Base-by-base conservation (phyloP, 2,329 filamentous ascomycete species). In the Albifimbria verrucaria region DNA sequence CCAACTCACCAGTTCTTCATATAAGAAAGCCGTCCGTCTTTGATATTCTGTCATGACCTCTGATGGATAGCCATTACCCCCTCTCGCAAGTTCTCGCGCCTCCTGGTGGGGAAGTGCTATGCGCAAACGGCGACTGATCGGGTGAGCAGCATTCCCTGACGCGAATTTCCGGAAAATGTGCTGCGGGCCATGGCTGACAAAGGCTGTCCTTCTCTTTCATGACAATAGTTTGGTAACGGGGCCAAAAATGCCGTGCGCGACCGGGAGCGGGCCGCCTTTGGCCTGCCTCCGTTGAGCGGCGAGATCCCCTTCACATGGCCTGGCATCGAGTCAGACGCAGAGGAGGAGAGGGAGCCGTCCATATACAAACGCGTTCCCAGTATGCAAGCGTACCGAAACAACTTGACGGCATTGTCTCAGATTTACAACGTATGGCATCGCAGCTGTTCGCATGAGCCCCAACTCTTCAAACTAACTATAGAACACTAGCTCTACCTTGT, bases 401-500 rank as follows among this genome's bases (percentile, higher is more conserved):
- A 85, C 55, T 68, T 86, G 52, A 83, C 81, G 2, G 77, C 76
- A 1, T 68, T 86, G 12, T 86, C 83, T 1, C 81, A 84, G 57
- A 68, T 67, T 42, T 79, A 78, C 63, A 84, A 86, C 62, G 79
- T 81, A 62, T 32, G 65, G 51, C 28, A 46, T 39, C 36, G 26
- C 49, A 24, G 23, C 17, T 44, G 25, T 9, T 45, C 45, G n/a
- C 7, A n/a, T 49, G 17, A 48, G 32, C 32, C 43, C 50, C 32
- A 49, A 47, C 45, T 25, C 55, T 64, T 42, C 61, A 23, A 48
- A 9, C 32, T 26, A 23, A 24, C 6, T 22, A 42, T 42, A n/a
- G n/a, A n/a, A n/a, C 23, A 47, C 23, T 54, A 82, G 76, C 75
- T 87, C 21, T 87, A 86, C 65, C 83, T 87, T 59, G 78, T 76